Evolutionary conservation across 352 stramenopile species (phyloP).

Genomic region (Phytophthora kernoviae): DNA sequence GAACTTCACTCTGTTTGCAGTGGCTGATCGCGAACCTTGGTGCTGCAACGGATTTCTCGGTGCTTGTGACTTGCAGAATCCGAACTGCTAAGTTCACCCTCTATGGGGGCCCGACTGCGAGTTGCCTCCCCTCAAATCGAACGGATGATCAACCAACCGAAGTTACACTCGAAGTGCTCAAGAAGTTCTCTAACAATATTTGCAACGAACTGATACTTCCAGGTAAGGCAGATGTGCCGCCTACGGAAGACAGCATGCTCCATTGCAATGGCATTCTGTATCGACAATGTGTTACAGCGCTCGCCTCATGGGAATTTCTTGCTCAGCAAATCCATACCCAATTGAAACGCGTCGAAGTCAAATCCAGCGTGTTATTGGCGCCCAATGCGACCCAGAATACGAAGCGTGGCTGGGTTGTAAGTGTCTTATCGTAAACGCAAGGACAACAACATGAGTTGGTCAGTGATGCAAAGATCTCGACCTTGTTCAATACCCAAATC

Average conservation of each 20-base stretch:
- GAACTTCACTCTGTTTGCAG: constrained; percentile 14
- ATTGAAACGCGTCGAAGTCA: constrained; percentile 27
- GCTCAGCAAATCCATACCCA: constrained; percentile 4
- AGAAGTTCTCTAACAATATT: not conserved
- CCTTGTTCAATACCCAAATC: too few relatives aligned
- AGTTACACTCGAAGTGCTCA: not conserved
- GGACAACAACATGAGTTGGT: too few relatives aligned
- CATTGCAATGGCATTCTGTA: constrained; percentile 7
- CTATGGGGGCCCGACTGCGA: constrained; percentile 6
- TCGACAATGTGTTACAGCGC: constrained; percentile 12
- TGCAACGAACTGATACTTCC: not conserved
- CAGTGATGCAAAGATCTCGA: too few relatives aligned
- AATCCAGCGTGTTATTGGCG: constrained; percentile 22
- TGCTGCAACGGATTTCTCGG: constrained; percentile 41
- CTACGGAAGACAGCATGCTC: not conserved
- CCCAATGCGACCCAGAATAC: constrained; percentile 19
- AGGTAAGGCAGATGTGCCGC: not conserved
- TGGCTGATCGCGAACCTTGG: constrained; percentile 2
- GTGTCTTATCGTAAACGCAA: too few relatives aligned
- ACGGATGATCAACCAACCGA: not conserved
- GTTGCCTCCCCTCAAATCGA: constrained; percentile 4
- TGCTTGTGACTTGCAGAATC: constrained; percentile 11
- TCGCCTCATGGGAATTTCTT: constrained; percentile 11
- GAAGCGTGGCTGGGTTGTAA: constrained; percentile 35
- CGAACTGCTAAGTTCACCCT: constrained; percentile 4